A percentile compares a stretch with the other conserved stretches of the same genome.
These are phyloP conservation scores for Scytalidium sp. DNA, from an alignment of 2,329 filamentous ascomycete species.

Conservation along the genomic window DNA sequence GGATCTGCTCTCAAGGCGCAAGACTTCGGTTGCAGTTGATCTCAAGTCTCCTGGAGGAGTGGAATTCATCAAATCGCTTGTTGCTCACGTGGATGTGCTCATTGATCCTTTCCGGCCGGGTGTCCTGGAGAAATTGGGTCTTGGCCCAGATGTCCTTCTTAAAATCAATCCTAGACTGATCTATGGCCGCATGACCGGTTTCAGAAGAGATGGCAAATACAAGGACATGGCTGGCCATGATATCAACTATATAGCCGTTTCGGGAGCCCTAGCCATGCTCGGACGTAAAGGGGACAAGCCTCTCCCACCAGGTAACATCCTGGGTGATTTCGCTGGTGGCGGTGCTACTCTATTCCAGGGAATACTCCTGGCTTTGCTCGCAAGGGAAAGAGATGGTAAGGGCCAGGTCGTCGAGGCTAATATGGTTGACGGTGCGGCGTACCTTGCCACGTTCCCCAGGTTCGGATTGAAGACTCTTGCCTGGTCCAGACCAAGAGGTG, in stretches of 20 bases:
- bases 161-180: conserved; percentile 71
- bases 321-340: conserved; percentile 90
- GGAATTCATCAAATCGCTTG: conserved; percentile 63
- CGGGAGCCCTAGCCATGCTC: conserved; percentile 73
- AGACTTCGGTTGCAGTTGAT: conserved; percentile 76
- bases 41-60: conserved; percentile 66
- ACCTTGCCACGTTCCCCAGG: conserved; percentile 75
- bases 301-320: conserved; percentile 75
- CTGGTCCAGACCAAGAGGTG: conserved; percentile 64
- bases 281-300: conserved; percentile 69
- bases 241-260: conserved; percentile 93
- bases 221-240: conserved; percentile 88
- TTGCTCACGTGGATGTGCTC: conserved; percentile 67
- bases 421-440: conserved; percentile 89
- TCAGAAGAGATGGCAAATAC: conserved; percentile 83
- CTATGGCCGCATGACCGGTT: conserved; percentile 84
- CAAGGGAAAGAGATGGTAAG: conserved; percentile 57
- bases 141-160: conserved; percentile 67
- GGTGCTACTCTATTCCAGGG: conserved; percentile 80
- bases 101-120: conserved; percentile 94
- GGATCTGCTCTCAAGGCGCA: conserved; percentile 78
- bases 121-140: conserved; percentile 79
- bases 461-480: conserved; percentile 60
- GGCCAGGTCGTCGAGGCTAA: conserved; percentile 94
- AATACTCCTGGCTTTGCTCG: conserved; percentile 74